A percentile compares a stretch with the other conserved stretches of the same genome.
These are phyloP conservation scores for Leccinum broughii DNA, from an alignment of 768 basidiomycete species.

Conservation along the genomic window DNA sequence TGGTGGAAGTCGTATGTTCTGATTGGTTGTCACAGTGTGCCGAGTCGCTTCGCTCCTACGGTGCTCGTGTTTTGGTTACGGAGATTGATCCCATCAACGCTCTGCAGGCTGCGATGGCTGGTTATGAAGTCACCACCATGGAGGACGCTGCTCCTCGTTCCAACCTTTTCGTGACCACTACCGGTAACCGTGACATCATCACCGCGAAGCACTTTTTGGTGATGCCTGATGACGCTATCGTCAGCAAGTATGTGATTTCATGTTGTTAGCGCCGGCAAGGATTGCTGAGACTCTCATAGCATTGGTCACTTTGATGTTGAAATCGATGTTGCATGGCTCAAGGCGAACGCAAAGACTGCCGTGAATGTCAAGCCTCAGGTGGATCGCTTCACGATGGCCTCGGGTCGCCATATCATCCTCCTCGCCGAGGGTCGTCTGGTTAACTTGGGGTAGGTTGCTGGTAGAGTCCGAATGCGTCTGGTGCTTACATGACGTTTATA, in stretches of 20 bases:
- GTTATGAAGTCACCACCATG: constrained; percentile 98
- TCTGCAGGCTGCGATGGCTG: constrained; percentile 99
- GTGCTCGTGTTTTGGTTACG: constrained; percentile 92
- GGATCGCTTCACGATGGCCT: constrained; percentile 92
- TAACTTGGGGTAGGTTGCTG: constrained; percentile 78
- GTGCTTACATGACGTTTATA: constrained; percentile 28
- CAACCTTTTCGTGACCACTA: constrained; percentile 97
- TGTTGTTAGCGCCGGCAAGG: not conserved
- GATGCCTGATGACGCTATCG: constrained; percentile 99
- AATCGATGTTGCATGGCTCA: constrained; percentile 98
- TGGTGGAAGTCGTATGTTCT: not conserved
- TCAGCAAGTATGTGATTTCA: constrained; percentile 80
- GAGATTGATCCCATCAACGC: constrained; percentile 99
- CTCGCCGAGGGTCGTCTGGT: constrained; percentile 99
- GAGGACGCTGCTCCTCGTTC: constrained; percentile 88
- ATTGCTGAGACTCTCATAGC: constrained; percentile 9
- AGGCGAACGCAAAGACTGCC: constrained; percentile 79
- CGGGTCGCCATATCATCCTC: constrained; percentile 93
- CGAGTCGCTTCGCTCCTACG: constrained; percentile 95
- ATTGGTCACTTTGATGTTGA: constrained; percentile 76
- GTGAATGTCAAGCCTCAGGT: constrained; percentile 99
- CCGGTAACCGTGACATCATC: constrained; percentile 98
- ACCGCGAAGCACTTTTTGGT: constrained; percentile 84
- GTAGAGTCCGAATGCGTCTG: not conserved
- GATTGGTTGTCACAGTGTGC: constrained; percentile 68